Evolutionary conservation across 2,329 filamentous ascomycete species (phyloP).

Genomic region (Fusarium euwallaceae): DNA sequence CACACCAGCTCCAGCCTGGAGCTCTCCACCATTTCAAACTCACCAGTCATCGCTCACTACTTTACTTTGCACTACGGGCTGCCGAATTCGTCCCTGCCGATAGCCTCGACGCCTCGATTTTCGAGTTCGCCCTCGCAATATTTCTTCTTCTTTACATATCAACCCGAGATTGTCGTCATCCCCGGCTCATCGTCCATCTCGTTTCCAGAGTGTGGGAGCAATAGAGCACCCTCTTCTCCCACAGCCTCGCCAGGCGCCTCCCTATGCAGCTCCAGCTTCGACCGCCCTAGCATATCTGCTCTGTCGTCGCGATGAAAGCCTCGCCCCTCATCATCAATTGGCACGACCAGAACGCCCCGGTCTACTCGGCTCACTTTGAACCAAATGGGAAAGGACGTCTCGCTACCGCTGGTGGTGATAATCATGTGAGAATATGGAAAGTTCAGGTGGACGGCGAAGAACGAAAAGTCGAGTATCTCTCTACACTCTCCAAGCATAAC

Average conservation of each 20-base stretch:
- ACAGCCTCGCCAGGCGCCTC: slow-evolving; percentile 38
- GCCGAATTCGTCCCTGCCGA: slow-evolving; percentile 35
- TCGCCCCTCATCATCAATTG: slow-evolving; percentile 97
- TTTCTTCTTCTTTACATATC: slow-evolving; percentile 19
- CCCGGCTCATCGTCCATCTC: slow-evolving; percentile 7
- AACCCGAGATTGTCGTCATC: slow-evolving; percentile 3
- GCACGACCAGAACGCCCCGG: slow-evolving; percentile 97
- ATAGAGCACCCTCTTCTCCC: slow-evolving; percentile 37
- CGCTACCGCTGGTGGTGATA: slow-evolving; percentile 95
- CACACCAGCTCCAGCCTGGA: slow-evolving; percentile 47
- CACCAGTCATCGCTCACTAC: slow-evolving; percentile 38
- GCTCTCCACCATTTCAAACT: slow-evolving; percentile 46
- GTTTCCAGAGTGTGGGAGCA: slow-evolving; percentile 29
- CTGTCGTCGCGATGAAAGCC: slow-evolving; percentile 82
- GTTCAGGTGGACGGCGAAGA: slow-evolving; percentile 88
- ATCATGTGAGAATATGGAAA: slow-evolving; percentile 96
- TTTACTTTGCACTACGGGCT: slow-evolving; percentile 36
- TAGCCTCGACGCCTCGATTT: slow-evolving; percentile 37
- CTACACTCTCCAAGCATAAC: slow-evolving; percentile 92
- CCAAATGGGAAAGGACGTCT: slow-evolving; percentile 90
- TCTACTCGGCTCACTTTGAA: slow-evolving; percentile 98
- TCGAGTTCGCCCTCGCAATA: slow-evolving; percentile 28
- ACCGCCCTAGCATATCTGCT: slow-evolving; percentile 41
- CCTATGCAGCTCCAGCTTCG: slow-evolving; percentile 49
- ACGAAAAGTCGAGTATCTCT: slow-evolving; percentile 90